Evolutionary conservation across 1,284 basidiomycete genomes (phyloP), one percentile per base, ranked within the genome.

Genomic region (Flammula alnicola): DNA sequence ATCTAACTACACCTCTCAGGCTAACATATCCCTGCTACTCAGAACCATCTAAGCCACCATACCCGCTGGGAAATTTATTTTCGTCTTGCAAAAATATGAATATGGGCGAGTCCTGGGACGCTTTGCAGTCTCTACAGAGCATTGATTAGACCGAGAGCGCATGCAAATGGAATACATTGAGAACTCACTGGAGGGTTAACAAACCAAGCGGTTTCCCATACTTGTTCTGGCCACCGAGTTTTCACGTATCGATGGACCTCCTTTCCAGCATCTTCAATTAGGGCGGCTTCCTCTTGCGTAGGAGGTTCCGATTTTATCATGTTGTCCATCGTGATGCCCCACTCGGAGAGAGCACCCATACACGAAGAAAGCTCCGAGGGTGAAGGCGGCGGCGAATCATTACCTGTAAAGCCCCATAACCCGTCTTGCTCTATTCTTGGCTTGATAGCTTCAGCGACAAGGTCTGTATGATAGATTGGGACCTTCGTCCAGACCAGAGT

Each of bases 141-240:
- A 51, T 20, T 49, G 20, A 22, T 16, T 52, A 9, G 46, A 37
- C 12, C 47, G 16, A 16, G 12, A 55, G 5, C n/a, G n/a, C n/a
- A n/a, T n/a, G n/a, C n/a, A 7, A 27, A 46, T 0, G 12, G 9
- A 20, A 20, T 29, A 30, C 39, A 14, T 2, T 23, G 6, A 19
- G 44, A 32, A 67, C 86, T 67, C 61, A 90, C 89, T 35, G 85
- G 86, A 36, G 90, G 89, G 62, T 92, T 92, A 23, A 91, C 86
- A 63, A 91, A 92, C 90, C 90, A 93, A 2, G 86, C 86, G 0
- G 88, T 90, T 67, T 93, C 90, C 86, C 87, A 93, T 22, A 79
- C 77, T 8, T 63, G 64, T 60, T 87, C 86, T 11, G 60, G 60
- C 90, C 90, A 93, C 42, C 80, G 70, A 35, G 71, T 71, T 63